Base-by-base conservation (phyloP, 257 asterid genomes). In the Fraxinus excelsior region DNA sequence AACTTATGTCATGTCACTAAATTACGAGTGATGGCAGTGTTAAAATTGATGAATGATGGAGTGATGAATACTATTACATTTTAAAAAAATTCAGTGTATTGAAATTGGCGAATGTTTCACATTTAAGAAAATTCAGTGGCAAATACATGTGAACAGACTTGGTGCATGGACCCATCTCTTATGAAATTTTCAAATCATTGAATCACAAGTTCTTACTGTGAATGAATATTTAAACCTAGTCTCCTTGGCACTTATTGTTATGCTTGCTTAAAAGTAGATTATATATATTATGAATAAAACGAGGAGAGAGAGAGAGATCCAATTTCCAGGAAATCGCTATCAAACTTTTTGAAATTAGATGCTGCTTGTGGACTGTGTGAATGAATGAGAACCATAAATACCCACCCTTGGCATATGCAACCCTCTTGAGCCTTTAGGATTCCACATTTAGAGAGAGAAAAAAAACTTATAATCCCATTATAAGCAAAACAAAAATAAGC, bases 291-390 rank as follows among this genome's bases (percentile, higher is more conserved):
- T 58, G 9, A 51, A 11, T 42, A 42, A 12, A 2, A 42, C 18
- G 16, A 42, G 29, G 5, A 10, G 13, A 23, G 12, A 73, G 81
- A 73, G 70, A 66, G 81, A 71, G 78, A 83, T 56, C 80, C 82
- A 81, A 72, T 84, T 91, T 81, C 93, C 72, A 71, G 84, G 92
- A 87, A 87, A 51, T 70, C 74, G 74, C 84, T 42, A 72, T 10
- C 60, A n/a, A 80, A 76, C 78, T 71, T 65, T 67, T 80, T 83
- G 25, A 62, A 29, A 44, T 26, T 38, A 70, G 89, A 86, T 86
- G 87, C 87, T 83, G 71, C 23, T 53, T 40, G 73, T 81, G 75
- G 83, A 79, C 78, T 38, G 78, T 75, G 76, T 75, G 56, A 18
- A 64, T 44, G 23, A 58, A 64, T 44, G 23, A 58, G 13, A 73